Conservation (phyloP, 352 stramenopile genomes). For the Globisporangium spiculum region DNA sequence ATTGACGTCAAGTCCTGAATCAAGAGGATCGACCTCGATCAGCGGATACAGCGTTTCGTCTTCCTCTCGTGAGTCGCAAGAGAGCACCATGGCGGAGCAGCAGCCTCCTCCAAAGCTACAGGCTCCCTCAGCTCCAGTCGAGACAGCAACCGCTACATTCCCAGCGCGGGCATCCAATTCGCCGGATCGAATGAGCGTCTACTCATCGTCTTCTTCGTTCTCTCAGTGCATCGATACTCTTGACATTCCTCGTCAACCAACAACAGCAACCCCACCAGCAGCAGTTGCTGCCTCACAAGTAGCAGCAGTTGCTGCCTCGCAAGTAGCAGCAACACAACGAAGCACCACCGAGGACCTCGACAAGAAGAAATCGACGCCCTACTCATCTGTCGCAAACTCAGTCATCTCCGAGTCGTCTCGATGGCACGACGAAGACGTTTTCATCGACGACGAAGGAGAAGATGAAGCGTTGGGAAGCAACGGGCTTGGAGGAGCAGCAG, state of each 20-base stretch:
- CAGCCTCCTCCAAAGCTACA: background rate
- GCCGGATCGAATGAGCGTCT: conserved; percentile 10
- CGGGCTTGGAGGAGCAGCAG: background rate
- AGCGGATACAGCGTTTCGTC: background rate
- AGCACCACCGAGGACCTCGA: background rate
- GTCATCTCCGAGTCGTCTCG: conserved; percentile 21
- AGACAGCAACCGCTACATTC: background rate
- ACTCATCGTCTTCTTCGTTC: conserved; percentile 17
- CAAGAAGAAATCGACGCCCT: background rate
- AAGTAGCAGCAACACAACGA: background rate
- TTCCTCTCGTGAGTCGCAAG: conserved; percentile 4
- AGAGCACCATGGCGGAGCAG: background rate
- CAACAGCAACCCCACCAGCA: background rate
- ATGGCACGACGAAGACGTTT: conserved; percentile 33
- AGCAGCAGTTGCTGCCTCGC: background rate
- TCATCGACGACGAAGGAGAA: conserved; percentile 23
- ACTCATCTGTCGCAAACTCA: background rate
- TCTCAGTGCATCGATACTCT: conserved; percentile 4
- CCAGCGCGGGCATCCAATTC: background rate
- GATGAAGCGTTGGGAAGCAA: conserved; percentile 14
- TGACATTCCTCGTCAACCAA: conserved; percentile 1
- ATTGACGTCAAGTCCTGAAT: conserved; percentile 7
- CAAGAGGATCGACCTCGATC: background rate
- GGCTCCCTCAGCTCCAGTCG: background rate
- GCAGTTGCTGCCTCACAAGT: background rate